Evolutionary conservation across 2,329 filamentous ascomycete species (phyloP), one percentile per base, ranked within the genome.

Genomic region (Penicillium sp.): DNA sequence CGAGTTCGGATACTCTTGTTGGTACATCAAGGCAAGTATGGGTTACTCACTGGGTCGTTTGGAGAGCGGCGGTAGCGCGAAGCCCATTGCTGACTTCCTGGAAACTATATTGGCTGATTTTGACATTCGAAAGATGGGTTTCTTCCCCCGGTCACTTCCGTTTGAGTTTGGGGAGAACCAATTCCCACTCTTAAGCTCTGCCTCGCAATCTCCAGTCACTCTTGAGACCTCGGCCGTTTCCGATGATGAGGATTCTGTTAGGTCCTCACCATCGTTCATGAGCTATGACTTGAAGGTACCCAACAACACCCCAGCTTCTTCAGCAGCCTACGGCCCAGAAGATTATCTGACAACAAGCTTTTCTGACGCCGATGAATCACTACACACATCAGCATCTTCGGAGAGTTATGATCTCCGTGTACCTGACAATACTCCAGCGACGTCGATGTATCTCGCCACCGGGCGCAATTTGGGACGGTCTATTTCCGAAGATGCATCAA

Each of bases 11-110:
- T 53, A 53, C 13, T 16, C 50, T 7, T 53, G 50, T 13, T 48
- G 50, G 50, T 53, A 34, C 31, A 53, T 31, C 4, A 45, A 53
- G 39, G 45, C 44, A 9, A 45, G 40, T 3, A 11, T 53, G n/a
- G 39, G 29, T 8, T 42, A 36, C 29, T 2, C 9, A 13, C 18
- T 40, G 10, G n/a, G 24, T 10, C 34, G 47, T 18, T 31, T 53
- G 18, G 10, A 41, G 14, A 11, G 18, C n/a, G 14, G 27, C 6
- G n/a, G 42, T 11, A 36, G 40, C 2, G 18, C 39, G 8, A 21
- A 21, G 14, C 27, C 18, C 22, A 16, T 42, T 14, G 44, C 44
- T 6, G 38, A 53, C 8, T 22, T 21, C 3, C 11, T 53, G 5
- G 44, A 48, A 14, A 5, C 18, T 10, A 13, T 48, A 6, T 4